Evolutionary conservation across 2,329 filamentous ascomycete genomes (phyloP), one percentile per base, ranked within the genome.

Genomic region (Rutstroemia sp.): DNA sequence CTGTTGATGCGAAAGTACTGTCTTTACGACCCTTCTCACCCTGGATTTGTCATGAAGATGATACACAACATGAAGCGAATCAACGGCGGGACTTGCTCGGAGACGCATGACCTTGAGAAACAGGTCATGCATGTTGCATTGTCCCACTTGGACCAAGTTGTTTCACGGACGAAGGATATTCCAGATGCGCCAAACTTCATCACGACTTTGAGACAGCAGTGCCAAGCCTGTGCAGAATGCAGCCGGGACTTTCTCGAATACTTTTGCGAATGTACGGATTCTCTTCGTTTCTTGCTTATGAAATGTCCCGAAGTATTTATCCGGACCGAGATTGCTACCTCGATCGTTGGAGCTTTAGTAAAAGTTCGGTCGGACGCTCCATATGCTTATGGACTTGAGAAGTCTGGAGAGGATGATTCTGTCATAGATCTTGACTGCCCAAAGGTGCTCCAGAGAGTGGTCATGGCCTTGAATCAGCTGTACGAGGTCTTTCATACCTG

Each of bases 1-100:
- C 63, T 81, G 2, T 79, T 89, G 23, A 77, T 95, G 48, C 82
- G 87, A 53, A 83, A 87, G 17, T 91, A 95, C 66, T 92, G 87
- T 68, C 76, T 95, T 23, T 88, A 87, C 64, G 91, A 95, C 64
- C 80, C 82, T 1, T 77, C 78, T 34, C 88, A 95, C 65, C 76
- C 83, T 2, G 72, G 73, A 1, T 89, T 95, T 62, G 78, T 91
- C 16, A 75, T 78, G 38, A 76, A 77, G 54, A 74, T 89, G 39
- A 77, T 94, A 30, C 71, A 74, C 7, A 78, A 80, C 41, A 73
- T 84, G 50, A 80, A 70, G 8, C 71, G 73, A 19, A 64, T 81
- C 37, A 77, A 75, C 50, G 67, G 70, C 8, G 73, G 73, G 0
- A 69, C 71, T n/a, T 83, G 80, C 65, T 78, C 77, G 1, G 67